phyloP scores from a whole-genome alignment of 108 stramenopile species.

The Discostella pseudostelligera region DNA sequence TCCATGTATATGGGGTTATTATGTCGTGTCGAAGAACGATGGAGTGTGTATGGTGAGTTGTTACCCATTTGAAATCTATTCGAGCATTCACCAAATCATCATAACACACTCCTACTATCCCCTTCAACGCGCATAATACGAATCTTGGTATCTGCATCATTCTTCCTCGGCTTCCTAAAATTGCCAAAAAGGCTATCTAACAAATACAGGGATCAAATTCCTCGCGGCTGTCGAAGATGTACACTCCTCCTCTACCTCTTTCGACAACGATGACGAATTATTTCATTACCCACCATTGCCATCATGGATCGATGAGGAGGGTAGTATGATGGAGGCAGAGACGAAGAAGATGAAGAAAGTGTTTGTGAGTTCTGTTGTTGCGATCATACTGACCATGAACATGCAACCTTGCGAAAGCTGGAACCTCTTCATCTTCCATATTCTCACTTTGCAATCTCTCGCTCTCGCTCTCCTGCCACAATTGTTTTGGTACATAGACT shows the following conservation, averaged over 20 bases:
- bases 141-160: too few relatives aligned
- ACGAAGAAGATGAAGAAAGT: constrained; percentile 41
- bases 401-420: too few relatives aligned
- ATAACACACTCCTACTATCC: too few relatives aligned
- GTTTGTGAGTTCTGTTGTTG: constrained; percentile 29
- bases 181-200: constrained; percentile 37
- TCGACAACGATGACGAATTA: background rate
- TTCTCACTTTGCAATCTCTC: background rate
- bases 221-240: constrained; percentile 37
- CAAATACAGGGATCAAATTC: constrained; percentile 52
- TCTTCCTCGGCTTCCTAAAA: too few relatives aligned
- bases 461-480: background rate
- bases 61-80: too few relatives aligned
- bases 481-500: constrained; percentile 4
- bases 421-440: too few relatives aligned
- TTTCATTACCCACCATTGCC: background rate
- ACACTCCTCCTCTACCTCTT: constrained; percentile 12
- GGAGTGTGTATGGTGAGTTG: constrained; percentile 40
- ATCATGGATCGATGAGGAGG: background rate
- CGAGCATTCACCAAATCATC: too few relatives aligned
- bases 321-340: constrained; percentile 1
- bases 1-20: constrained; percentile 51
- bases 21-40: constrained; percentile 40
- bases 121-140: too few relatives aligned
- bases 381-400: too few relatives aligned